phyloP scores from a whole-genome alignment of 805 yeast species.

The Yarrowia hollandica region DNA sequence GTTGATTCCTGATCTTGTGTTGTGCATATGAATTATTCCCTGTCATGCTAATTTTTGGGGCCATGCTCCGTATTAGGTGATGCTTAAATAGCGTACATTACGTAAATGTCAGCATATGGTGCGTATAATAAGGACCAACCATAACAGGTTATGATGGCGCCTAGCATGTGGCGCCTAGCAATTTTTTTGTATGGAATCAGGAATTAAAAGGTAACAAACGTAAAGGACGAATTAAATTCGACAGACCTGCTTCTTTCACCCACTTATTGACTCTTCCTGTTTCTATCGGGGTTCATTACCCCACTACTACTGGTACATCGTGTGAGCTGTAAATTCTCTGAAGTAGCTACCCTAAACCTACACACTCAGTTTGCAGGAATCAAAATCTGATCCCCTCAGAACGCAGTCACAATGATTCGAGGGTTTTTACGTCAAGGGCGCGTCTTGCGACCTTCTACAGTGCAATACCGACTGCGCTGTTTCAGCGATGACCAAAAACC shows the following conservation, averaged over 20 bases:
- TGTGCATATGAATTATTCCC: no score
- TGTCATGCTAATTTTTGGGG: no score
- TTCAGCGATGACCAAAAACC: slow-evolving; percentile 9
- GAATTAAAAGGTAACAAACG: no score
- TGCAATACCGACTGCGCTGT: background rate
- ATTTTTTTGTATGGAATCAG: background rate
- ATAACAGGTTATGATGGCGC: background rate
- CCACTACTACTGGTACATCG: no score
- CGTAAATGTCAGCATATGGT: no score
- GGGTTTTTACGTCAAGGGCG: slow-evolving; percentile 4
- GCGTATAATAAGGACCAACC: background rate
- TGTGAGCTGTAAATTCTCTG: background rate
- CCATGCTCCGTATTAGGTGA: no score
- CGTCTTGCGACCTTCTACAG: background rate
- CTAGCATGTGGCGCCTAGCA: background rate
- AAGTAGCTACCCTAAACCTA: background rate
- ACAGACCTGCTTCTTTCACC: no score
- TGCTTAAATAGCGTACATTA: no score
- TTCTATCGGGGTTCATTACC: no score
- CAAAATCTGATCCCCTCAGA: background rate
- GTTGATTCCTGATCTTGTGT: no score
- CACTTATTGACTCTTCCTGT: no score
- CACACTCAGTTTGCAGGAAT: background rate
- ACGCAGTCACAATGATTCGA: slow-evolving; percentile 18
- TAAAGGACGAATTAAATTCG: no score